These are phyloP conservation scores for Brassica cretica DNA, from an alignment of 345 rosid genomes.

Conservation along the genomic window DNA sequence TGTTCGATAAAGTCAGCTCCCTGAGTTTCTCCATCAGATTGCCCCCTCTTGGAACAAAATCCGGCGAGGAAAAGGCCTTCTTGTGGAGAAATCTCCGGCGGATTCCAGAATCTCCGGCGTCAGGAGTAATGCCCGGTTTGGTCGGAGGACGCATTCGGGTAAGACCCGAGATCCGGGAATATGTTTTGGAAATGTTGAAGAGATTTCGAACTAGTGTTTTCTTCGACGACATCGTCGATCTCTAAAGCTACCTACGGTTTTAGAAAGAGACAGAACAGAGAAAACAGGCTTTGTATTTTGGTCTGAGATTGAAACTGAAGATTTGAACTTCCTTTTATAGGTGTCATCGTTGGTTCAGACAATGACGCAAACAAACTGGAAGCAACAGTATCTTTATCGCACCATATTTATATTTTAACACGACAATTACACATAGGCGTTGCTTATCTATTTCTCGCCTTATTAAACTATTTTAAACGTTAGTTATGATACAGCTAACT, in stretches of 20 bases:
- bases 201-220: conserved; percentile 63
- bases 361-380: conserved; percentile 28
- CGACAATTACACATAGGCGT: conserved; percentile 31
- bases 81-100: conserved; percentile 74
- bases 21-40: conserved; percentile 59
- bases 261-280: conserved; percentile 14
- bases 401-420: conserved; percentile 19
- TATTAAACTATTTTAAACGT: conserved; percentile 9
- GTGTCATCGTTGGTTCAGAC: conserved; percentile 16
- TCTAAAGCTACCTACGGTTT: neutral
- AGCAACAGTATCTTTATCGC: conserved; percentile 33
- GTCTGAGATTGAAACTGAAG: conserved; percentile 23
- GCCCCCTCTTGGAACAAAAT: conserved; percentile 42
- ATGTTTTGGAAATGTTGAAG: conserved; percentile 55
- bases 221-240: conserved; percentile 61
- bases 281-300: conserved; percentile 17
- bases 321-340: conserved; percentile 28
- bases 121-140: conserved; percentile 47
- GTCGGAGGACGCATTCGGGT: conserved; percentile 41
- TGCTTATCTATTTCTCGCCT: conserved; percentile 22
- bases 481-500: conserved; percentile 16
- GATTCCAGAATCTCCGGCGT: conserved; percentile 62
- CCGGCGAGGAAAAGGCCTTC: conserved; percentile 49
- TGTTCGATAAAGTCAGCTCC: conserved; percentile 50
- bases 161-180: conserved; percentile 42